phyloP scores from a whole-genome alignment of 169 alveolate species.

The Perkinsus chesapeaki region DNA sequence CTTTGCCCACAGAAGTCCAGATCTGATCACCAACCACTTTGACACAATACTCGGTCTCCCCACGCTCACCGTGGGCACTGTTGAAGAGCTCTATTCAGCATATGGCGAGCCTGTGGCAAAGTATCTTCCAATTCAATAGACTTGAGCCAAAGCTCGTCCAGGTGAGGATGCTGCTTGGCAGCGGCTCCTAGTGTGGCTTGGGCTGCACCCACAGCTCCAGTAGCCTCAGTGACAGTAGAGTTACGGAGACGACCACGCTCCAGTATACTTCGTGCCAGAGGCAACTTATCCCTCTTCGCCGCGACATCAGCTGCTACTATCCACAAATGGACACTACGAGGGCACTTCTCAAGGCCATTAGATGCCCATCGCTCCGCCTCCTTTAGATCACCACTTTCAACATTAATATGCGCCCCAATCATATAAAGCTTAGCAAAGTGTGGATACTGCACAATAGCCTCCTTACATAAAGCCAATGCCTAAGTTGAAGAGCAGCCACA shows the following conservation, averaged over 20 bases:
- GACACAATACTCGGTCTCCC: too few species aligned
- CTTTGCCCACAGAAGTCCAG: slow-evolving; percentile 82
- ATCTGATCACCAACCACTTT: too few species aligned
- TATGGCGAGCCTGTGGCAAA: neutral
- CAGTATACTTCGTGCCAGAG: neutral
- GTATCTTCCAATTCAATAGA: neutral
- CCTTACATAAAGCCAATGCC: neutral
- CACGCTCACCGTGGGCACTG: neutral
- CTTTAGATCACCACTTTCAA: slow-evolving; percentile 24
- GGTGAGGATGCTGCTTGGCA: neutral
- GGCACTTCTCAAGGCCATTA: neutral
- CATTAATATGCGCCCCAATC: slow-evolving; percentile 61
- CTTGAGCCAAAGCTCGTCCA: neutral
- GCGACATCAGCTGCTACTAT: neutral
- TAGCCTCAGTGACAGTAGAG: neutral
- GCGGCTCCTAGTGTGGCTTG: neutral
- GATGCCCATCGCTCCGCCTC: slow-evolving; percentile 1
- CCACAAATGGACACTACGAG: neutral
- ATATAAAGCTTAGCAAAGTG: slow-evolving; percentile 59
- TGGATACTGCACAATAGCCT: neutral
- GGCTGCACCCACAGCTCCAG: neutral
- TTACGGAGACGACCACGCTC: neutral
- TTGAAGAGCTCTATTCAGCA: neutral
- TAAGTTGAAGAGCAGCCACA: neutral
- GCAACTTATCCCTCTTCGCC: neutral